phyloP scores from a whole-genome alignment of 345 rosid species.

The Brassica nigra region DNA sequence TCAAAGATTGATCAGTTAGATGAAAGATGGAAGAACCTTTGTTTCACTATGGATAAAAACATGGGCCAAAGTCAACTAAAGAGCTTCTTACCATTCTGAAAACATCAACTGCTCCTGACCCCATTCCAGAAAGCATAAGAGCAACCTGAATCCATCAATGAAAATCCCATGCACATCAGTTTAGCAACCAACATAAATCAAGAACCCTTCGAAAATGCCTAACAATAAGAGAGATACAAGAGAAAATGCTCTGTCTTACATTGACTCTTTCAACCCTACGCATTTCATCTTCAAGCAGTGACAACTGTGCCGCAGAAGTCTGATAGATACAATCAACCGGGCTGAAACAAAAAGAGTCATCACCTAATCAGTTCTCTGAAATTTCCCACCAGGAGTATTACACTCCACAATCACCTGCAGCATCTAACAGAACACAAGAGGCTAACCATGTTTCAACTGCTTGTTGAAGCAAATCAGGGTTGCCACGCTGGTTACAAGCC shows the following conservation, averaged over 20 bases:
- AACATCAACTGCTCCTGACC: conserved; percentile 66
- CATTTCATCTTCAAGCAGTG: conserved; percentile 98
- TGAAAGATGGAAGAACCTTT: not conserved
- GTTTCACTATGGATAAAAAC: not conserved
- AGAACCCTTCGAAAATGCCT: not conserved
- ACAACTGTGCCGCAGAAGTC: conserved; percentile 89
- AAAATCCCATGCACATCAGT: not conserved
- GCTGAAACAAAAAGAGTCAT: conserved; percentile 50
- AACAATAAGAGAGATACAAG: not conserved
- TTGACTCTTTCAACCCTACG: conserved; percentile 94
- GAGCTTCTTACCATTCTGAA: conserved; percentile 75
- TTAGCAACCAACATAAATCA: conserved; percentile 5
- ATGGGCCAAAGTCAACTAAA: not conserved
- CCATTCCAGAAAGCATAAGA: conserved; percentile 98
- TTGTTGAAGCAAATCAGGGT: conserved; percentile 59
- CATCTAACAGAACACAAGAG: not conserved
- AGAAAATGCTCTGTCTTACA: conserved; percentile 46
- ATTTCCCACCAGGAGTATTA: no score
- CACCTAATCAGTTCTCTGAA: no score
- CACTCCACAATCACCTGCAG: not conserved
- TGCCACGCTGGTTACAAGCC: conserved; percentile 72
- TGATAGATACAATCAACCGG: conserved; percentile 97
- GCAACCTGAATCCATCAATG: conserved; percentile 68
- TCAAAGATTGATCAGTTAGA: conserved; percentile 12
- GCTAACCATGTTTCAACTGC: conserved; percentile 92